Evolutionary conservation across 148 eudicot species (phyloP), one percentile per base, ranked within the genome.

Genomic region (Fagopyrum homotropicum): DNA sequence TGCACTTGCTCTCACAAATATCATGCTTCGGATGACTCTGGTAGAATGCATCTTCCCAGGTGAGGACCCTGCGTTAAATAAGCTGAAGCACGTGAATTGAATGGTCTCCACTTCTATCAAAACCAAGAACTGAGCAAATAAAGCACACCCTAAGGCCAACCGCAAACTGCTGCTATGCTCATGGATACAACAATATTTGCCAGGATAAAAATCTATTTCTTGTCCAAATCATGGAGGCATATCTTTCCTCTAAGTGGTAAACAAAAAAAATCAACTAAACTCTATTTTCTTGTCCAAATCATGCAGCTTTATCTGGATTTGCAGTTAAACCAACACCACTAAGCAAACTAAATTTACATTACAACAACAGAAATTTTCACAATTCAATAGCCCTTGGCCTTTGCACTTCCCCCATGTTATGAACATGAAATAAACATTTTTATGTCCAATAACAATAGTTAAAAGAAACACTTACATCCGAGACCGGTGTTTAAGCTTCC

Each of bases 21-120:
- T 77, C 84, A 45, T 29, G 73, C 77, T 85, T 80, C 68, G 69
- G 82, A 68, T 78, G 79, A 79, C 81, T 77, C 77, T 88, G 83
- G 77, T 81, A 90, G 88, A 87, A 91, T 74, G 91, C 95, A 83
- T 89, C 98, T 77, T 89, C 98, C 86, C 87, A 93, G 76, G 90
- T 86, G 73, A 93, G 82, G 84, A 86, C 84, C 91, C 98, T 66
- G 71, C 71, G 71, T 66, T 66, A 14, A 47, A 12, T 60, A 45
- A 43, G 61, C 47, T 75, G 49, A 72, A 64, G 45, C 63, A 79
- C 77, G 77, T 64, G 40, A 43, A 47, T 59, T 16, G 19, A 35
- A 66, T 40, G 71, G 26, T 61, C 30, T 29, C 44, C 26, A 61
- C 50, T 73, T 30, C 35, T 48, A 48, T 56, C 14, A 47, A 68